Evolutionary conservation across 192 early-diverging fungal species (phyloP).

Genomic region (Irineochytrium annulatum): DNA sequence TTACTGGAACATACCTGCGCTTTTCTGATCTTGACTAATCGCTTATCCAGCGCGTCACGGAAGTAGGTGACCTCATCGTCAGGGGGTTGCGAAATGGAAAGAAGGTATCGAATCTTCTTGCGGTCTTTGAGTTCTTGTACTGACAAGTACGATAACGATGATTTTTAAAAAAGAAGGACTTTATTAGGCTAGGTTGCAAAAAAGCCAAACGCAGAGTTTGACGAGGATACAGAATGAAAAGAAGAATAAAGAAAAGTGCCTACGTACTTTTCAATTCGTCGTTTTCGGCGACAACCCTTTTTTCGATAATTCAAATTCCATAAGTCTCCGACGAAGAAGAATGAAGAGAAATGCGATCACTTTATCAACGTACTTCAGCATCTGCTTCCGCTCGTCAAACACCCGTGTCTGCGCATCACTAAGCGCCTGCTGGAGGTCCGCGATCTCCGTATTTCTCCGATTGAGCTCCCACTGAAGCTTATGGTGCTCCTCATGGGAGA

Average conservation of each 20-base stretch:
- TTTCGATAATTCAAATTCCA: neutral
- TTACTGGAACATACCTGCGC: neutral
- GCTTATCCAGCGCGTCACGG: constrained; percentile 39
- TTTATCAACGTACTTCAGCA: constrained; percentile 27
- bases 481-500: constrained; percentile 47
- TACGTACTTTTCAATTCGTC: constrained; percentile 48
- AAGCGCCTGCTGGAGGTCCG: constrained; percentile 44
- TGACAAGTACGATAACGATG: no score
- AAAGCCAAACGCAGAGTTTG: no score
- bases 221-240: neutral
- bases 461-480: constrained; percentile 42
- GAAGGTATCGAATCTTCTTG: constrained; percentile 57
- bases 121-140: constrained; percentile 60
- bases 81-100: constrained; percentile 25
- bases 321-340: no score
- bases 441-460: constrained; percentile 41
- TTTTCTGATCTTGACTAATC: constrained; percentile 32
- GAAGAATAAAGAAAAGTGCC: neutral
- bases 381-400: constrained; percentile 49
- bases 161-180: neutral
- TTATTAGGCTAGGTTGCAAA: neutral
- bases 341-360: no score
- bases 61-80: constrained; percentile 53
- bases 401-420: constrained; percentile 40
- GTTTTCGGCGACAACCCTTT: constrained; percentile 44